phyloP scores from a whole-genome alignment of 2,329 filamentous ascomycete genomes.

The Cordyceps cateniannulata region DNA sequence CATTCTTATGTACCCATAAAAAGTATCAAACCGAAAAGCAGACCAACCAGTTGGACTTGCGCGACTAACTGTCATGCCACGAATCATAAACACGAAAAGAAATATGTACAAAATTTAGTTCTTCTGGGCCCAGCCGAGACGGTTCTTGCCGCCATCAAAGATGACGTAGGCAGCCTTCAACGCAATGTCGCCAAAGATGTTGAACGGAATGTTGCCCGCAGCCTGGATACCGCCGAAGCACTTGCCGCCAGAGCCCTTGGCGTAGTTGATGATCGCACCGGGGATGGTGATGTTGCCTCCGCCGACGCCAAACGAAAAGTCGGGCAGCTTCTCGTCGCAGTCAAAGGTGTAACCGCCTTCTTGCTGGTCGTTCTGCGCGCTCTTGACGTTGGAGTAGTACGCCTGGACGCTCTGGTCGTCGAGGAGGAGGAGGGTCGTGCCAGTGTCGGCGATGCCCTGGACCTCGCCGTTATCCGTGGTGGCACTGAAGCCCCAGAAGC shows the following conservation, averaged over 20 bases:
- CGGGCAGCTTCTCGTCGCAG: conserved; percentile 37
- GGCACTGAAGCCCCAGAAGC: conserved; percentile 51
- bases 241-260: conserved; percentile 39
- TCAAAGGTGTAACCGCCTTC: conserved; percentile 39
- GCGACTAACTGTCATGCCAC: not conserved
- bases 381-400: conserved; percentile 52
- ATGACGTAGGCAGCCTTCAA: conserved; percentile 56
- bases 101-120: not conserved
- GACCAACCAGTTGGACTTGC: not conserved
- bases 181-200: conserved; percentile 59
- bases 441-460: conserved; percentile 49
- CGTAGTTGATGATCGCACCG: conserved; percentile 50
- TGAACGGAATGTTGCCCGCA: conserved; percentile 34
- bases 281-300: conserved; percentile 50
- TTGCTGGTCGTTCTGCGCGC: conserved; percentile 19
- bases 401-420: conserved; percentile 43
- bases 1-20: not conserved
- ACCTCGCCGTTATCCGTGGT: conserved; percentile 22
- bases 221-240: conserved; percentile 66
- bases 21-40: not conserved
- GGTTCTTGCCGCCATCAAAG: conserved; percentile 48
- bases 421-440: conserved; percentile 58
- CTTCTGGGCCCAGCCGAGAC: conserved; percentile 29
- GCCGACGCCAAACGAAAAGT: conserved; percentile 49
- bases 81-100: not conserved